Evolutionary conservation across 2,329 filamentous ascomycete genomes (phyloP).

Genomic region (Erysiphe neolycopersici): DNA sequence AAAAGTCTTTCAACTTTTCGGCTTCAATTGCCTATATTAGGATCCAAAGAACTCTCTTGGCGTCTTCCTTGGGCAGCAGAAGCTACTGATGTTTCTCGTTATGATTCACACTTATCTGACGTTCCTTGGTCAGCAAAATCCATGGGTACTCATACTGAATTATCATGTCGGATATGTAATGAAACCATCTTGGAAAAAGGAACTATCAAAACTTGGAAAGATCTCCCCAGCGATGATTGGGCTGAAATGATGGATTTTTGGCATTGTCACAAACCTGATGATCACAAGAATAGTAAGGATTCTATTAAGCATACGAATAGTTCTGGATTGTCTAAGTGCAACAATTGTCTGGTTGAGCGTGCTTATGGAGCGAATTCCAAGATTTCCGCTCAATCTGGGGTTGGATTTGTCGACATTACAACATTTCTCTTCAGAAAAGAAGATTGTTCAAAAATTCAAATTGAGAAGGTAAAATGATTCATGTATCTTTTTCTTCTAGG

Average conservation of each 20-base stretch:
- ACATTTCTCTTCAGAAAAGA: constrained; percentile 42
- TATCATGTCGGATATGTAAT: constrained; percentile 17
- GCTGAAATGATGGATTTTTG: constrained; percentile 99
- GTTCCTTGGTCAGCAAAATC: constrained; percentile 26
- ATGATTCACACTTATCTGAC: constrained; percentile 5
- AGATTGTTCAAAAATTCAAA: constrained; percentile 28
- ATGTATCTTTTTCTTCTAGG: constrained; percentile 1
- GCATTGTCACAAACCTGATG: constrained; percentile 88
- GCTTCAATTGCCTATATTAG: constrained; percentile 7
- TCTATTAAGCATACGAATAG: constrained; percentile 7
- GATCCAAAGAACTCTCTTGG: constrained; percentile 21
- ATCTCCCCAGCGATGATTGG: constrained; percentile 90
- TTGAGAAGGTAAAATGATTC: constrained; percentile 14
- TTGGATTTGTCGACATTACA: constrained; percentile 58
- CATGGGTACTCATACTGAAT: constrained; percentile 8
- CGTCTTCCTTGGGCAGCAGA: constrained; percentile 19
- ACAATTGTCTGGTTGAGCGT: constrained; percentile 23
- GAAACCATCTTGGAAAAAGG: constrained; percentile 17
- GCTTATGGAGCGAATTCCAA: constrained; percentile 65
- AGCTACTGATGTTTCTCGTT: constrained; percentile 1
- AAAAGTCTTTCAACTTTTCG: constrained; percentile 6
- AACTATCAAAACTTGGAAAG: constrained; percentile 43
- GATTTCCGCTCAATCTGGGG: constrained; percentile 35
- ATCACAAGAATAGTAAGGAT: constrained; percentile 14
- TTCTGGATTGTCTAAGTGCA: neutral